These are phyloP conservation scores for Lathyrus aphaca DNA, from an alignment of 306 rosid genomes.

Conservation along the genomic window DNA sequence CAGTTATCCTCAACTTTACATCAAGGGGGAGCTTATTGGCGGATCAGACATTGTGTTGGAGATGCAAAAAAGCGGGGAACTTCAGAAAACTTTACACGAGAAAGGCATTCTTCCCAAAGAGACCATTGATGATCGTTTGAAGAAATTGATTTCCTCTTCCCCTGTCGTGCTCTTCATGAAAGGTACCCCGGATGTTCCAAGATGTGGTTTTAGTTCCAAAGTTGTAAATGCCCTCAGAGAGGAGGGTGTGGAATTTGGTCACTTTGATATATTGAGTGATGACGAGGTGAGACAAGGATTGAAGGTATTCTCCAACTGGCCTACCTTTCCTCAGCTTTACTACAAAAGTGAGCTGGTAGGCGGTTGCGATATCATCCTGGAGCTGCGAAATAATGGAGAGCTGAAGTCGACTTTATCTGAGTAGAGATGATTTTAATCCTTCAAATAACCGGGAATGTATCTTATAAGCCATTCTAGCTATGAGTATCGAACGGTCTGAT, in stretches of 20 bases:
- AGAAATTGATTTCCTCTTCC: slow-evolving; percentile 64
- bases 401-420: slow-evolving; percentile 74
- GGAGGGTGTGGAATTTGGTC: slow-evolving; percentile 73
- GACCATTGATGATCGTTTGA: slow-evolving; percentile 69
- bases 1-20: slow-evolving; percentile 86
- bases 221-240: slow-evolving; percentile 69
- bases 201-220: slow-evolving; percentile 91
- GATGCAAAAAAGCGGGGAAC: slow-evolving; percentile 96
- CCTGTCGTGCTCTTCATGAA: slow-evolving; percentile 93
- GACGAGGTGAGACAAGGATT: slow-evolving; percentile 93
- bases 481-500: slow-evolving; percentile 35
- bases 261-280: slow-evolving; percentile 75
- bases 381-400: slow-evolving; percentile 74
- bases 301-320: slow-evolving; percentile 88
- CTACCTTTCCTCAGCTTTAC: slow-evolving; percentile 93
- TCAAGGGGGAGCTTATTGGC: slow-evolving; percentile 79
- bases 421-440: slow-evolving; percentile 41
- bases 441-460: slow-evolving; percentile 40
- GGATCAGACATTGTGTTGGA: slow-evolving; percentile 94
- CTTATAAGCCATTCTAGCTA: slow-evolving; percentile 29
- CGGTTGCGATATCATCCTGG: slow-evolving; percentile 83
- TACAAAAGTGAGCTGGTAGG: slow-evolving; percentile 88
- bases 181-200: slow-evolving; percentile 88
- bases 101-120: slow-evolving; percentile 62
- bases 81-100: slow-evolving; percentile 60